phyloP scores from a whole-genome alignment of 75 land plant species.

The Picea sitchensis region DNA sequence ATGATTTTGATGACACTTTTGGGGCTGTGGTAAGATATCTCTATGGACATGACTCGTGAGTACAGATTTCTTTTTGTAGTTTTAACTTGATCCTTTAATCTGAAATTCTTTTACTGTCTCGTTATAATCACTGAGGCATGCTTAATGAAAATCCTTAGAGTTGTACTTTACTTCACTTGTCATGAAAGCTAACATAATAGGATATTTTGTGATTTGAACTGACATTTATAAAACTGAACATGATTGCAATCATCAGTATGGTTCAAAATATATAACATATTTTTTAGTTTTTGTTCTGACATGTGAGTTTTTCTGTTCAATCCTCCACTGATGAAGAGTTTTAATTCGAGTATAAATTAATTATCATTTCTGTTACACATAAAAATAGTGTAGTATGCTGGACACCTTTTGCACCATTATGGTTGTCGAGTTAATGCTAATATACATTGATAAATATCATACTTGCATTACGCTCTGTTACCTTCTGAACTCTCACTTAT shows the following conservation, averaged over 20 bases:
- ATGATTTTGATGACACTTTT: slow-evolving; percentile 96
- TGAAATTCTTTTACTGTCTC: background rate
- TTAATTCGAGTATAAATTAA: no score
- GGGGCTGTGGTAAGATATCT: slow-evolving; percentile 75
- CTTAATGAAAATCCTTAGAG: background rate
- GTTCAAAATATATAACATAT: background rate
- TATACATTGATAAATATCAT: no score
- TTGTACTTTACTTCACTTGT: background rate
- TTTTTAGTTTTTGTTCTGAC: background rate
- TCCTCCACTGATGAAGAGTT: no score
- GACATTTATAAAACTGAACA: background rate
- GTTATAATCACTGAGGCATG: background rate
- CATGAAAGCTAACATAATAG: background rate
- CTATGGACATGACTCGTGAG: background rate
- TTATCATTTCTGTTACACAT: no score
- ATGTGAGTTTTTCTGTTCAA: background rate
- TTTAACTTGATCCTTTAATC: background rate
- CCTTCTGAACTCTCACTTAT: no score
- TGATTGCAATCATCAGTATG: background rate
- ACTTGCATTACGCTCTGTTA: no score
- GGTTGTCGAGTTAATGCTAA: no score
- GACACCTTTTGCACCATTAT: no score
- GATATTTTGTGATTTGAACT: background rate
- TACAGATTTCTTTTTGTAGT: background rate
- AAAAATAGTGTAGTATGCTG: no score